Base-by-base conservation (phyloP, 2,329 filamentous ascomycete genomes). In the Xylaria polymorpha region DNA sequence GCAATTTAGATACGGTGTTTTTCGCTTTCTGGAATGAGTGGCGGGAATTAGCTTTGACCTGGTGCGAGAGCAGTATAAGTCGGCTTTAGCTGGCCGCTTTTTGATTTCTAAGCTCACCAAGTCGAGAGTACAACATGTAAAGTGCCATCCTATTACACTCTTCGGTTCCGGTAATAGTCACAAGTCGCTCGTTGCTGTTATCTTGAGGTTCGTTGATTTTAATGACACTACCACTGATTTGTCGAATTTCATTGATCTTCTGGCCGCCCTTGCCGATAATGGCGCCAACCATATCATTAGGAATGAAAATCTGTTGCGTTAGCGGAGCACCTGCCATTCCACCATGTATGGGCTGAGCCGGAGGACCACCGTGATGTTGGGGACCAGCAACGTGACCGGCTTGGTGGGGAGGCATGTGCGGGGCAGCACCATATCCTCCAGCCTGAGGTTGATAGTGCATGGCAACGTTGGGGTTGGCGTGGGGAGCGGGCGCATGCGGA, bases 81-180 rank as follows among this genome's bases (percentile, higher is more conserved):
- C 51, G 61, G 63, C 63, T 58, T 63, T 57, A 70, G 43, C 53
- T 57, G 59, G 72, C 71, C 67, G 66, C 56, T 61, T 68, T 70
- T 61, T 68, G 67, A 63, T 66, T 69, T 44, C 69, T 68, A 51
- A 80, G 75, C 86, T 84, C 81, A 97, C 96, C 96, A 80, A 99
- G 92, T 86, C 96, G 90, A 69, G 94, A 97, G 83, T 99, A 99
- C 64, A 99, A 89, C 94, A 99, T 98, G 84, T 98, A 99, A 65
- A 99, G 84, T n/a, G 96, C 96, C 94, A 99, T 98, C 78, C 97
- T 93, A 83, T 99, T 99, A 85, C 94, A 98, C 83, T 99, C 96
- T 77, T 97, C 94, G 6, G 96, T 98, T 73, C 96, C 96, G 1
- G 96, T 98, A 75, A 99, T 97, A 18, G 96, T 99, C 67, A 99